Evolutionary conservation across 2,329 filamentous ascomycete genomes (phyloP).

Genomic region (Malbranchea cinnamomea): DNA sequence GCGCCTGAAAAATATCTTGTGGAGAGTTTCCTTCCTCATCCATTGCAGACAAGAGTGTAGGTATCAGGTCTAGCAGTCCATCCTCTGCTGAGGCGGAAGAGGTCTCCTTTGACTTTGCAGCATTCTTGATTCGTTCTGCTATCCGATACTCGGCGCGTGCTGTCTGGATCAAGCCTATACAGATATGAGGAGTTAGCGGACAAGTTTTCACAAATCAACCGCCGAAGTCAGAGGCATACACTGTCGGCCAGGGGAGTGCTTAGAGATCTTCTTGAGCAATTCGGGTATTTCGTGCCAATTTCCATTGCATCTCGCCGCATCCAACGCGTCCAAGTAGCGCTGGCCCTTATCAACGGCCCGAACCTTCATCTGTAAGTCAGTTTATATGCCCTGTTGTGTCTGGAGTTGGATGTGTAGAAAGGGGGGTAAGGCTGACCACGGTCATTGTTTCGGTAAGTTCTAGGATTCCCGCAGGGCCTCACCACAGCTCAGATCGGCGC

Average conservation of each 20-base stretch:
- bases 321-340: constrained; percentile 68
- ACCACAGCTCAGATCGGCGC: too few species aligned
- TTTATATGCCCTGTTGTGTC: too few species aligned
- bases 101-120: constrained; percentile 13
- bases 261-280: constrained; percentile 80
- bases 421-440: too few species aligned
- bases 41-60: constrained; percentile 34
- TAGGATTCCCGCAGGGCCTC: too few species aligned
- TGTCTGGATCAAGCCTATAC: constrained; percentile 50
- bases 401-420: too few species aligned
- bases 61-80: constrained; percentile 24
- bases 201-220: neutral
- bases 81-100: constrained; percentile 17
- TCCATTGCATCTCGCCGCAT: constrained; percentile 74
- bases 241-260: constrained; percentile 72
- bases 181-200: constrained; percentile 2
- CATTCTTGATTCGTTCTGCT: constrained; percentile 35
- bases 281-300: constrained; percentile 79
- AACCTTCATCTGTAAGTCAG: constrained; percentile 2
- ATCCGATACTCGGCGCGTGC: constrained; percentile 56
- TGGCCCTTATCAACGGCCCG: constrained; percentile 52
- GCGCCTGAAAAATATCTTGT: constrained; percentile 59
- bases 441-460: too few species aligned
- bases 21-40: constrained; percentile 39
- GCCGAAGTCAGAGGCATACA: constrained; percentile 41